Percentiles rank a stretch among this genome's conserved stretches.
phyloP scores from a whole-genome alignment of 1,139 yeast species.

The Blastobotrys persicus region DNA sequence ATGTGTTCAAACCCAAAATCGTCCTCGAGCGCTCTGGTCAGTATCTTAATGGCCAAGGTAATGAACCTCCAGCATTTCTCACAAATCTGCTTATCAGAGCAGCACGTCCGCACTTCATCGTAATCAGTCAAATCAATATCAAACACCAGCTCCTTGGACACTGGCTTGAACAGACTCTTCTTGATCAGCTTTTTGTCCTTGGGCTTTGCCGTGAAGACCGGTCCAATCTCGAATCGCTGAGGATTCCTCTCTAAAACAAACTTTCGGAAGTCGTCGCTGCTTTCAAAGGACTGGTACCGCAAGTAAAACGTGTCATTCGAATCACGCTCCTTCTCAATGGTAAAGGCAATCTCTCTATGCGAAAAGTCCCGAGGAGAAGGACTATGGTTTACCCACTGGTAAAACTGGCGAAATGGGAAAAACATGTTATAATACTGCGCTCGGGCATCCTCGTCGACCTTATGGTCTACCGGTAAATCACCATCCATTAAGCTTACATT shows the following conservation, averaged over 20 bases:
- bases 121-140: slow-evolving; percentile 98
- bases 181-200: slow-evolving; percentile 77
- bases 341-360: slow-evolving; percentile 92
- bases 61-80: slow-evolving; percentile 91
- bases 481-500: slow-evolving; percentile 5
- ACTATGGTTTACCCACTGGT: slow-evolving; percentile 87
- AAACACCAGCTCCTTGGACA: slow-evolving; percentile 83
- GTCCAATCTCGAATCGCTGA: slow-evolving; percentile 92
- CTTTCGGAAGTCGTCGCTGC: slow-evolving; percentile 69
- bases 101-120: slow-evolving; percentile 91
- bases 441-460: slow-evolving; percentile 21
- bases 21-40: slow-evolving; percentile 68
- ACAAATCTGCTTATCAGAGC: slow-evolving; percentile 83
- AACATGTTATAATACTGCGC: slow-evolving; percentile 62
- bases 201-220: slow-evolving; percentile 85
- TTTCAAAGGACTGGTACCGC: slow-evolving; percentile 76
- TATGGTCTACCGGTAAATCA: slow-evolving; percentile 14
- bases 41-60: slow-evolving; percentile 75
- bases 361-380: slow-evolving; percentile 67
- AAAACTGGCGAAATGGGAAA: slow-evolving; percentile 61
- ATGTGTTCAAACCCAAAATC: slow-evolving; percentile 88
- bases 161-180: slow-evolving; percentile 74
- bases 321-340: slow-evolving; percentile 60
- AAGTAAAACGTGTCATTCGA: slow-evolving; percentile 54
- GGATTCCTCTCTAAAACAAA: slow-evolving; percentile 76